Conservation (phyloP, 192 early-diverging fungal genomes). For the Coemansia sp. region DNA sequence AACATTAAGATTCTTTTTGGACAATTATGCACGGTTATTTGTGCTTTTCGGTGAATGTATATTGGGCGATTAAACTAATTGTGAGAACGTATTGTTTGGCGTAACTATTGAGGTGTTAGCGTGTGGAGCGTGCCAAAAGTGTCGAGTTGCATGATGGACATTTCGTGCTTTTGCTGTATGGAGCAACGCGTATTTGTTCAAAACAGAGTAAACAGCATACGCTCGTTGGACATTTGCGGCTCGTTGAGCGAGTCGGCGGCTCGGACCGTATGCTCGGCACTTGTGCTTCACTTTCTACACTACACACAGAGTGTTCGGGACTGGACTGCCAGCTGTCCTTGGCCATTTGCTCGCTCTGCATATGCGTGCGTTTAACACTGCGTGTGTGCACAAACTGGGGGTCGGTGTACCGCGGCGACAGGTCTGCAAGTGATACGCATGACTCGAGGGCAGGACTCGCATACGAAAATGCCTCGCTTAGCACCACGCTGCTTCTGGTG, state of each 20-base stretch:
- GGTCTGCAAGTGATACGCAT: slow-evolving; percentile 11
- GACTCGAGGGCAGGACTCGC: slow-evolving; percentile 12
- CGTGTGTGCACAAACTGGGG: slow-evolving; percentile 4
- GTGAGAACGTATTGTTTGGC: too few species aligned
- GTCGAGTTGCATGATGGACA: not conserved
- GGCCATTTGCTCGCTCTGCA: not conserved
- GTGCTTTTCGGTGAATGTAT: too few species aligned
- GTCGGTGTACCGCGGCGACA: slow-evolving; percentile 16
- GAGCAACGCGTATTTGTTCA: slow-evolving; percentile 17
- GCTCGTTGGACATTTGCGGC: not conserved
- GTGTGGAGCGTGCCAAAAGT: not conserved
- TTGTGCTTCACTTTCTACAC: not conserved
- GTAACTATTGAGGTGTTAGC: too few species aligned
- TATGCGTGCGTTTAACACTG: not conserved
- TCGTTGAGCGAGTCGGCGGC: not conserved
- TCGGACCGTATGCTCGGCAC: not conserved
- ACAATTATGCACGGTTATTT: too few species aligned
- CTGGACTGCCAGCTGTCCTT: not conserved
- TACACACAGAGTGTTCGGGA: too few species aligned
- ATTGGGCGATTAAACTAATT: too few species aligned
- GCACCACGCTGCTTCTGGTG: not conserved
- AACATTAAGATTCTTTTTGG: not conserved
- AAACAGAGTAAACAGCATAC: slow-evolving; percentile 40
- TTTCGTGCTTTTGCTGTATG: too few species aligned
- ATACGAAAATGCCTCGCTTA: slow-evolving; percentile 9